Evolutionary conservation across 352 stramenopile genomes (phyloP).

Genomic region (Globisporangium nagaii): DNA sequence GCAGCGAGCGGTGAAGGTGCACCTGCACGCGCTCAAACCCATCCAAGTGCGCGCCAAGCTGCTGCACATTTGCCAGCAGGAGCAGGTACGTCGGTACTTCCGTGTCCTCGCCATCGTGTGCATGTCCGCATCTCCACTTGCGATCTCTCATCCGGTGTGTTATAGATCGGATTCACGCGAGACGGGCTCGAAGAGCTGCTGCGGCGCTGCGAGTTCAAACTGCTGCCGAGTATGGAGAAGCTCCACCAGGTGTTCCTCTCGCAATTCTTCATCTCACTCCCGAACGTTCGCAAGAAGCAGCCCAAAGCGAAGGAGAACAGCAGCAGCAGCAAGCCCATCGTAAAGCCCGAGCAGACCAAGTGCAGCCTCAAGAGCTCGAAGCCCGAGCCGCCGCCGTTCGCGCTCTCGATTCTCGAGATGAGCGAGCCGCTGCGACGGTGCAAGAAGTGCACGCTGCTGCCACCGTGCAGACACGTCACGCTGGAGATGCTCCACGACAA

Average conservation of each 20-base stretch:
- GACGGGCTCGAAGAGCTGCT: slow-evolving; percentile 49
- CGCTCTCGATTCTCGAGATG: slow-evolving; percentile 55
- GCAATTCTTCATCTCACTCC: slow-evolving; percentile 44
- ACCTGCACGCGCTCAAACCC: slow-evolving; percentile 30
- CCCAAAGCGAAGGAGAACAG: background rate
- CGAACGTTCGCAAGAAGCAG: slow-evolving; percentile 48
- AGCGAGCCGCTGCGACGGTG: slow-evolving; percentile 53
- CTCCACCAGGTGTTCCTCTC: slow-evolving; percentile 44
- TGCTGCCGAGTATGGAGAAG: slow-evolving; percentile 33
- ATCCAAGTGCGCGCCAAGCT: slow-evolving; percentile 50
- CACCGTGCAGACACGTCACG: slow-evolving; percentile 51
- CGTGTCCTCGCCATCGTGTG: too few species aligned
- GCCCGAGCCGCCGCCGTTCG: slow-evolving; percentile 24
- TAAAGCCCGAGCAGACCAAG: background rate
- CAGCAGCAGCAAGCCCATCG: background rate
- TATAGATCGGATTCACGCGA: slow-evolving; percentile 57
- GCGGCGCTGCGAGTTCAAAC: slow-evolving; percentile 22
- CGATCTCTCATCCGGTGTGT: background rate
- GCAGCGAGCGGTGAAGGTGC: slow-evolving; percentile 25
- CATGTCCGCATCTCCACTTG: background rate
- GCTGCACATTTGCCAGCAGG: slow-evolving; percentile 37
- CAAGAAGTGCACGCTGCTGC: slow-evolving; percentile 56
- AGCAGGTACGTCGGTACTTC: slow-evolving; percentile 42
- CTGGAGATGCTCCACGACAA: slow-evolving; percentile 41
- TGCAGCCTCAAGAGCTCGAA: background rate